A percentile compares a stretch with the other conserved stretches of the same genome.
phyloP scores from a whole-genome alignment of 192 early-diverging fungal species.

The Chytriomyces sp. region DNA sequence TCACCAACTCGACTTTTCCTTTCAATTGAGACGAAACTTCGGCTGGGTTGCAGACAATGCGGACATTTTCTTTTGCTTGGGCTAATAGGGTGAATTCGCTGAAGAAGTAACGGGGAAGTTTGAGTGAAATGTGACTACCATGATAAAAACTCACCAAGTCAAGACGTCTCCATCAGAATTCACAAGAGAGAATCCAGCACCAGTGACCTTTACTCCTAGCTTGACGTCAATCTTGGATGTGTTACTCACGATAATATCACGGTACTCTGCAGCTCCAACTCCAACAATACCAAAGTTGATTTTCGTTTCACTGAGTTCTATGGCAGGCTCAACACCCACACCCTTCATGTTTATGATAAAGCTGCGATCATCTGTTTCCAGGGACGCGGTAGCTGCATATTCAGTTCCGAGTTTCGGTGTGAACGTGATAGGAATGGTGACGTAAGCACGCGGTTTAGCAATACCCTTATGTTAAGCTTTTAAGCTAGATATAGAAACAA shows the following conservation, averaged over 20 bases:
- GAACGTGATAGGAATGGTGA: constrained; percentile 39
- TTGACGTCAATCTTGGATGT: constrained; percentile 36
- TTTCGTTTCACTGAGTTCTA: constrained; percentile 31
- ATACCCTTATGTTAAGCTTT: constrained; percentile 28
- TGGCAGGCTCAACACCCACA: constrained; percentile 41
- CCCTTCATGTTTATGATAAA: constrained; percentile 40
- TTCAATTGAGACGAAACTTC: neutral
- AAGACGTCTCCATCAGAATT: neutral
- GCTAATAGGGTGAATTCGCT: neutral
- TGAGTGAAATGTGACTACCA: constrained; percentile 5
- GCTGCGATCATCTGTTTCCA: constrained; percentile 49
- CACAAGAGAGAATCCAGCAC: neutral
- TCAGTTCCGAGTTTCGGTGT: constrained; percentile 34
- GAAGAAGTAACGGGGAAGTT: constrained; percentile 32
- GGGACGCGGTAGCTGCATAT: constrained; percentile 38
- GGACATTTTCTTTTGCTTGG: neutral
- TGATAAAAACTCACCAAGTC: neutral
- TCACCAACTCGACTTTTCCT: constrained; percentile 16
- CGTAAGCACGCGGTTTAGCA: constrained; percentile 30
- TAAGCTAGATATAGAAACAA: neutral
- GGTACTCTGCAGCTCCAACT: constrained; percentile 50
- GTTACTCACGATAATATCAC: constrained; percentile 42
- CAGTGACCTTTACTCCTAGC: constrained; percentile 21
- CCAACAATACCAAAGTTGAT: constrained; percentile 58
- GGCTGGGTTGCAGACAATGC: constrained; percentile 43